phyloP scores from a whole-genome alignment of 768 basidiomycete genomes.

The Lentinula sp. region DNA sequence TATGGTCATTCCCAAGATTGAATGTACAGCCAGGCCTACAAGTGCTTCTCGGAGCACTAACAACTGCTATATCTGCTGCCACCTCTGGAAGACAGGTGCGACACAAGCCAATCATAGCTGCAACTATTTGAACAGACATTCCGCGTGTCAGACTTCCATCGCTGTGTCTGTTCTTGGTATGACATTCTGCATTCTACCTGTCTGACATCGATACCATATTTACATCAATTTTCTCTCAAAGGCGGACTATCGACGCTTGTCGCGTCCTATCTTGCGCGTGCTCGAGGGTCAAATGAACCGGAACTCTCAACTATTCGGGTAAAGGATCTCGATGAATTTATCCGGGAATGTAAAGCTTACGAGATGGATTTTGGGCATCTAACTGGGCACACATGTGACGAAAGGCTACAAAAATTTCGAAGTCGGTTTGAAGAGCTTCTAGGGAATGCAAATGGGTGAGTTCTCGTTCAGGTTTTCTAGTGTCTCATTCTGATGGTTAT shows the following conservation, averaged over 20 bases:
- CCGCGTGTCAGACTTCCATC: slow-evolving; percentile 24
- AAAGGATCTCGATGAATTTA: slow-evolving; percentile 60
- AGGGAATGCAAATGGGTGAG: slow-evolving; percentile 33
- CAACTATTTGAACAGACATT: neutral
- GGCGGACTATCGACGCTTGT: slow-evolving; percentile 64
- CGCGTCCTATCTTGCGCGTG: slow-evolving; percentile 67
- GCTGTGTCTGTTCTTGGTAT: slow-evolving; percentile 31
- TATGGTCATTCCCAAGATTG: neutral
- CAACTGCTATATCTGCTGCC: slow-evolving; percentile 56
- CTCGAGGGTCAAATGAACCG: slow-evolving; percentile 66
- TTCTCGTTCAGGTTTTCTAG: neutral
- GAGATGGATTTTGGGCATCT: slow-evolving; percentile 49
- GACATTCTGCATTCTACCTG: neutral
- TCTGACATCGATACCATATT: neutral
- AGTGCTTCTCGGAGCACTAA: slow-evolving; percentile 59
- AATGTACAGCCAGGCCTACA: slow-evolving; percentile 33
- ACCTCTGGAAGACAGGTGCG: slow-evolving; percentile 34
- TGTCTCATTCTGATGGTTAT: neutral
- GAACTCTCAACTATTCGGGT: slow-evolving; percentile 50
- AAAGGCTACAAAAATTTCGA: slow-evolving; percentile 28
- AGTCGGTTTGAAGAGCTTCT: slow-evolving; percentile 40
- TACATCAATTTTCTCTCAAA: slow-evolving; percentile 11
- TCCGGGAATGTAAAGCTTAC: slow-evolving; percentile 57
- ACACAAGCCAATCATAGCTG: neutral
- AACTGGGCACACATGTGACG: slow-evolving; percentile 27